phyloP scores from a whole-genome alignment of 2,329 filamentous ascomycete genomes.

The Microsporum ferrugineum region DNA sequence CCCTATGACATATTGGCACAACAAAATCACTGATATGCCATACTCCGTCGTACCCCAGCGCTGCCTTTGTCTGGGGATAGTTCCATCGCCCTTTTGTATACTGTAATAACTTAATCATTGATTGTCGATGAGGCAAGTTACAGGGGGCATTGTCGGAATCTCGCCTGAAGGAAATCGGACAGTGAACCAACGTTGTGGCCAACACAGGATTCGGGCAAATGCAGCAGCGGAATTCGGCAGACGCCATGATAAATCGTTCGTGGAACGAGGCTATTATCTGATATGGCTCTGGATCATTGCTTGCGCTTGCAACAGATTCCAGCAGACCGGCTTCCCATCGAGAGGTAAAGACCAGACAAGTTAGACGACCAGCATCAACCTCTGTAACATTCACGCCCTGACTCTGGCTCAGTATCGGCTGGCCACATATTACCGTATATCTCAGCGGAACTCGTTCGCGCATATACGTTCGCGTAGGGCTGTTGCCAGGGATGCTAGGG shows the following conservation, averaged over 20 bases:
- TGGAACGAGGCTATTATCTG: constrained; percentile 14
- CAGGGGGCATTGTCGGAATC: constrained; percentile 2
- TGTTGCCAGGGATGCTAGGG: neutral
- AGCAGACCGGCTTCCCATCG: constrained; percentile 13
- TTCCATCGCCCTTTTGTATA: constrained; percentile 16
- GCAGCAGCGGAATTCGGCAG: constrained; percentile 16
- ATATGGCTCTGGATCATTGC: constrained; percentile 12
- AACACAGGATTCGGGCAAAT: constrained; percentile 13
- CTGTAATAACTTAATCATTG: constrained; percentile 14
- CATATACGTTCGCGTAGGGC: neutral
- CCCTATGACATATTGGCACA: constrained; percentile 16
- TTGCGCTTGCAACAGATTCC: neutral
- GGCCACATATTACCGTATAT: constrained; percentile 14
- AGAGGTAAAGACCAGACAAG: constrained; percentile 15
- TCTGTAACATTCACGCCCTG: neutral
- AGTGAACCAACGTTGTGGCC: constrained; percentile 15
- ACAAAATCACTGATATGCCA: constrained; percentile 18
- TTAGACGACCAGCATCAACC: constrained; percentile 9
- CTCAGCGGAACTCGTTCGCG: constrained; percentile 9
- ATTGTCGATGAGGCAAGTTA: constrained; percentile 7
- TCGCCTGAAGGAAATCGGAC: constrained; percentile 15
- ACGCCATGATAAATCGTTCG: constrained; percentile 15
- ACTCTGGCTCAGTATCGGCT: constrained; percentile 12
- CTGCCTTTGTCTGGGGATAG: constrained; percentile 12
- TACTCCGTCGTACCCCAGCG: constrained; percentile 12